Conservation (phyloP, 2,329 filamentous ascomycete genomes). For the Cyanodermella asteris region DNA sequence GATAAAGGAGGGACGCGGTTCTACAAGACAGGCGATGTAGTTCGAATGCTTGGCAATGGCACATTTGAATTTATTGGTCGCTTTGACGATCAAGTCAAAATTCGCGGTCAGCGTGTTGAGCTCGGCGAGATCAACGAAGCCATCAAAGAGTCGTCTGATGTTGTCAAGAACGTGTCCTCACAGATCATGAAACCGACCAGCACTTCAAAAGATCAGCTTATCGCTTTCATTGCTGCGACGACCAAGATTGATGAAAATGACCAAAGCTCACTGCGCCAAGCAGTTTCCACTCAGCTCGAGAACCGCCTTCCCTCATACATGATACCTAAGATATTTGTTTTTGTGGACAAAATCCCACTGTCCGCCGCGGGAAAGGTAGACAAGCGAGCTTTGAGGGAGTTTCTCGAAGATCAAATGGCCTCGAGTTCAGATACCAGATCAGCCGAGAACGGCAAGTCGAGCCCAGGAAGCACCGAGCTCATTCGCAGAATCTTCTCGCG, state of each 20-base stretch:
- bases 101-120: constrained; percentile 17
- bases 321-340: constrained; percentile 16
- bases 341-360: constrained; percentile 14
- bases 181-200: constrained; percentile 2
- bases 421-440: too few species aligned
- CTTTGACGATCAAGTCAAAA: constrained; percentile 15
- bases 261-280: constrained; percentile 2
- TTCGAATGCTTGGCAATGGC: constrained; percentile 11
- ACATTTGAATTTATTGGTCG: constrained; percentile 13
- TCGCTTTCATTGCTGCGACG: constrained; percentile 5
- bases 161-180: not conserved
- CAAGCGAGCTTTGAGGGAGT: not conserved
- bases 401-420: too few species aligned
- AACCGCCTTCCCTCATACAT: constrained; percentile 12
- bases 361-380: constrained; percentile 15
- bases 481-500: too few species aligned
- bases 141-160: constrained; percentile 4
- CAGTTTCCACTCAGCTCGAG: not conserved
- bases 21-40: constrained; percentile 9
- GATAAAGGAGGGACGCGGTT: constrained; percentile 1
- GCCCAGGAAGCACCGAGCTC: too few species aligned
- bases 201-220: constrained; percentile 3
- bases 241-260: not conserved
- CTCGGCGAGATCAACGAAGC: constrained; percentile 12
- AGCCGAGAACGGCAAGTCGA: too few species aligned